Percentiles rank a stretch among this genome's conserved stretches.
These are phyloP conservation scores for Trichosporon inkin DNA, from an alignment of 1,284 basidiomycete genomes.

Conservation along the genomic window DNA sequence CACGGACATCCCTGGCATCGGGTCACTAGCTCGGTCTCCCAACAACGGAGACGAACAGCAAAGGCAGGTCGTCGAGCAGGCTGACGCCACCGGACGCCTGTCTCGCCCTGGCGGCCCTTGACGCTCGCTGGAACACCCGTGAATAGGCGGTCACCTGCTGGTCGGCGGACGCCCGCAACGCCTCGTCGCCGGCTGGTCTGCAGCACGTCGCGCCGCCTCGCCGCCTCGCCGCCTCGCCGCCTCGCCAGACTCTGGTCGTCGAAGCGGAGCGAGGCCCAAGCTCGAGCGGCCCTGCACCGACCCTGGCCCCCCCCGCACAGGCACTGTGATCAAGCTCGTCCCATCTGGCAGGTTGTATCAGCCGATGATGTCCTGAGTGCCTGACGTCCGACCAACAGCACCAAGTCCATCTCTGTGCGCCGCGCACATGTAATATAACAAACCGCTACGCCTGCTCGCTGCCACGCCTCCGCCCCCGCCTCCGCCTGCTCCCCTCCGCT, in stretches of 20 bases:
- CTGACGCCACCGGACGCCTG: constrained; percentile 2
- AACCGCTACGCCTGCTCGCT: not conserved
- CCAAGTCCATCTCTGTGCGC: constrained; percentile 8
- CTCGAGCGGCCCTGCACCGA: not conserved
- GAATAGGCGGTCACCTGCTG: no score
- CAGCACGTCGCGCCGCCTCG: no score
- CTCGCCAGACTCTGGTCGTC: not conserved
- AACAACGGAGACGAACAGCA: not conserved
- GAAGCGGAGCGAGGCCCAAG: constrained; percentile 4
- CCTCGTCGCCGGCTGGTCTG: no score
- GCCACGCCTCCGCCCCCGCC: no score
- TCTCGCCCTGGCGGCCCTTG: not conserved
- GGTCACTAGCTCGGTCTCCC: not conserved
- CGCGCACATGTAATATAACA: constrained; percentile 7
- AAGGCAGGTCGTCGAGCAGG: not conserved
- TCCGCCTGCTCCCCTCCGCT: not conserved
- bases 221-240: no score
- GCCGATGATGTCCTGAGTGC: not conserved
- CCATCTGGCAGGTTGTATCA: constrained; percentile 4
- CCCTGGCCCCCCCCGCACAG: constrained; percentile 6
- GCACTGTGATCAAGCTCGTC: constrained; percentile 3
- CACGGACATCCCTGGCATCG: not conserved
- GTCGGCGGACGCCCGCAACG: no score
- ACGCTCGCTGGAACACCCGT: not conserved
- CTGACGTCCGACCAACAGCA: not conserved